Percentiles rank a stretch among this genome's conserved stretches.
These are phyloP conservation scores for Hevea brasiliensis DNA, from an alignment of 345 rosid species.

Conservation along the genomic window DNA sequence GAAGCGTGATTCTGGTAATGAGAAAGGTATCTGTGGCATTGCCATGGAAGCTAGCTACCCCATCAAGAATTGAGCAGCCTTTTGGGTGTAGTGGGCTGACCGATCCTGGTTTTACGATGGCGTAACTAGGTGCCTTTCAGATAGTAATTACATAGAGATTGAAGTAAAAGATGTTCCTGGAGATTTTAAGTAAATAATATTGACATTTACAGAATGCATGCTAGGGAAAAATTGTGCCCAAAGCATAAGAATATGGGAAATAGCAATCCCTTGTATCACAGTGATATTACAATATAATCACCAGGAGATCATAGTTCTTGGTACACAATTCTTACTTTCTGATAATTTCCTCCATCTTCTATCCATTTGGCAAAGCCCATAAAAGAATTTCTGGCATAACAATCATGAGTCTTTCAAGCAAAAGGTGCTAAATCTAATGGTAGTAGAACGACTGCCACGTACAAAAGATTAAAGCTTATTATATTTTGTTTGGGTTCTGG, in stretches of 20 bases:
- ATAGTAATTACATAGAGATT: constrained; percentile 6
- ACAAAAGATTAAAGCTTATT: background rate
- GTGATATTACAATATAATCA: background rate
- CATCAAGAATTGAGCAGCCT: constrained; percentile 29
- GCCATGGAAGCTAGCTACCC: constrained; percentile 79
- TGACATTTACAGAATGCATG: background rate
- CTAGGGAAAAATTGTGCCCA: background rate
- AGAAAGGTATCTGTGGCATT: constrained; percentile 70
- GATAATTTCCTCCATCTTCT: background rate
- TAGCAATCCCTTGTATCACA: constrained; percentile 2
- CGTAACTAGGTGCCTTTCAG: background rate
- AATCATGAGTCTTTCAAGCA: background rate
- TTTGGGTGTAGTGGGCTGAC: background rate
- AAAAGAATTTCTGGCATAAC: background rate
- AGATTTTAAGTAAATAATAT: constrained; percentile 4
- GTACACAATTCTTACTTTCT: background rate
- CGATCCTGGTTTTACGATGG: background rate
- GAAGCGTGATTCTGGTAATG: constrained; percentile 38
- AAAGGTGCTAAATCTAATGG: background rate
- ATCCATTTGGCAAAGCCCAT: background rate
- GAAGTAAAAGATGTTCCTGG: background rate
- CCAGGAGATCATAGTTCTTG: background rate
- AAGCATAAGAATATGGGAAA: background rate
- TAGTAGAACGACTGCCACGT: background rate
- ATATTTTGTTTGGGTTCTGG: background rate